phyloP scores from a whole-genome alignment of 768 basidiomycete genomes.

The Mycena rebaudengoi region DNA sequence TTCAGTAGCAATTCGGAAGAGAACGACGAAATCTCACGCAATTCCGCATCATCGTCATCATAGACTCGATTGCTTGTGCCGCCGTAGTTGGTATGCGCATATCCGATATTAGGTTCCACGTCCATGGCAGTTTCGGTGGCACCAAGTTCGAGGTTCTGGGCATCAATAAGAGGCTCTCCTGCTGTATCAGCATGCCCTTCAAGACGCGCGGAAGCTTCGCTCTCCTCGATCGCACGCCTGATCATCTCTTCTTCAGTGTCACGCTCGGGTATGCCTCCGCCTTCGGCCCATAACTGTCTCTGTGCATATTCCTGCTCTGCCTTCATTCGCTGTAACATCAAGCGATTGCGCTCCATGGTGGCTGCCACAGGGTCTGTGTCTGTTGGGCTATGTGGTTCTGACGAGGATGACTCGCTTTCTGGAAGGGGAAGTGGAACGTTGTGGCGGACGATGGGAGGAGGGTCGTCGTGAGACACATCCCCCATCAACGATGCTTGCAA shows the following conservation, averaged over 20 bases:
- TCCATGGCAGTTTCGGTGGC: conserved; percentile 32
- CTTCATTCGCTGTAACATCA: conserved; percentile 69
- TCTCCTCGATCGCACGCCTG: conserved; percentile 68
- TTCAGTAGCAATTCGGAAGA: neutral
- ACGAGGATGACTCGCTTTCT: conserved; percentile 24
- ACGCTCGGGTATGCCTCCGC: conserved; percentile 47
- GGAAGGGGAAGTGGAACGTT: conserved; percentile 34
- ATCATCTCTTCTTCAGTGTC: conserved; percentile 68
- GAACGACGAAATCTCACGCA: conserved; percentile 46
- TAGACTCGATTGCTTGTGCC: conserved; percentile 64
- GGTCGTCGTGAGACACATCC: conserved; percentile 25
- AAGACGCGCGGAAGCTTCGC: conserved; percentile 52
- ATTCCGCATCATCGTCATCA: conserved; percentile 87
- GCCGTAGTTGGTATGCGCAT: conserved; percentile 9
- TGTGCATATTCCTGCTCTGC: conserved; percentile 74
- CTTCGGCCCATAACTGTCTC: conserved; percentile 59
- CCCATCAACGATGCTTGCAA: conserved; percentile 79
- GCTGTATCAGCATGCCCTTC: conserved; percentile 32
- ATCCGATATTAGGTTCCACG: conserved; percentile 1
- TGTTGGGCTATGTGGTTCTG: conserved; percentile 23
- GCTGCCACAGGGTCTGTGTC: conserved; percentile 66
- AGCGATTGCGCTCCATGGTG: conserved; percentile 71
- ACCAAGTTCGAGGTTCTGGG: too few species aligned
- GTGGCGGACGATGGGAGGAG: conserved; percentile 37
- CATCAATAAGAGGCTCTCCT: conserved; percentile 25